Conservation (phyloP, 139 green algal genomes). For the Chlamydomonas schloesseri region DNA sequence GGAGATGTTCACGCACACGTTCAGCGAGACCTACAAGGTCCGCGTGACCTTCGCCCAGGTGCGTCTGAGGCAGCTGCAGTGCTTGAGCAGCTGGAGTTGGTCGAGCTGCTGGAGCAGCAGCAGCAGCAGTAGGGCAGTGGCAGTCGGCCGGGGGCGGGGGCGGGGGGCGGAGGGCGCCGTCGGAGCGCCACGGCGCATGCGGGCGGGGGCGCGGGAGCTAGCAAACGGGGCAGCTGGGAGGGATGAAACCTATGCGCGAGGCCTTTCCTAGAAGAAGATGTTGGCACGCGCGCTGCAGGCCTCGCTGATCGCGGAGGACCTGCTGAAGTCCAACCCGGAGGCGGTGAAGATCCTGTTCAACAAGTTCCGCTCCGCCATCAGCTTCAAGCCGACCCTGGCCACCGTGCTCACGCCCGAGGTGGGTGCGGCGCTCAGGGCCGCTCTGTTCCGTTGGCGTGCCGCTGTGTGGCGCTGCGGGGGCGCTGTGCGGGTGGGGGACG, state of each 20-base stretch:
- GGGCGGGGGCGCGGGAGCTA: too few species aligned
- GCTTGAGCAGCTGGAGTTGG: too few species aligned
- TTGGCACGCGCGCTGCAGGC: conserved; percentile 53
- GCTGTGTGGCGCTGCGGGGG: too few species aligned
- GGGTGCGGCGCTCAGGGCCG: neutral
- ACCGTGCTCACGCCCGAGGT: conserved; percentile 92
- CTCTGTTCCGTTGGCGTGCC: too few species aligned
- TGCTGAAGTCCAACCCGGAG: conserved; percentile 86
- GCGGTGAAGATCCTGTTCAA: conserved; percentile 93
- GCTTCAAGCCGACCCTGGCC: conserved; percentile 94
- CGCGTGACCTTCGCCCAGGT: conserved; percentile 62
- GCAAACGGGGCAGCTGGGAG: too few species aligned
- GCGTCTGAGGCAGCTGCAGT: too few species aligned
- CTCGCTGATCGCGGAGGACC: conserved; percentile 88
- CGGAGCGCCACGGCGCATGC: too few species aligned
- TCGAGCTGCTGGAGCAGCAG: neutral
- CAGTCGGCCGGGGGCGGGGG: too few species aligned
- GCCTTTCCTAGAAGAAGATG: too few species aligned
- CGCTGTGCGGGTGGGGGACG: too few species aligned
- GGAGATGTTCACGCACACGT: conserved; percentile 51
- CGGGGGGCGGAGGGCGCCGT: too few species aligned
- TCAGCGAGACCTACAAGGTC: conserved; percentile 69
- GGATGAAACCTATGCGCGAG: too few species aligned
- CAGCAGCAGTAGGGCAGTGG: neutral
- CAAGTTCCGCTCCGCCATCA: conserved; percentile 92